A percentile compares a stretch with the other conserved stretches of the same genome.
These are phyloP conservation scores for Blastomyces silverae DNA, from an alignment of 2,329 filamentous ascomycete genomes.

Conservation along the genomic window DNA sequence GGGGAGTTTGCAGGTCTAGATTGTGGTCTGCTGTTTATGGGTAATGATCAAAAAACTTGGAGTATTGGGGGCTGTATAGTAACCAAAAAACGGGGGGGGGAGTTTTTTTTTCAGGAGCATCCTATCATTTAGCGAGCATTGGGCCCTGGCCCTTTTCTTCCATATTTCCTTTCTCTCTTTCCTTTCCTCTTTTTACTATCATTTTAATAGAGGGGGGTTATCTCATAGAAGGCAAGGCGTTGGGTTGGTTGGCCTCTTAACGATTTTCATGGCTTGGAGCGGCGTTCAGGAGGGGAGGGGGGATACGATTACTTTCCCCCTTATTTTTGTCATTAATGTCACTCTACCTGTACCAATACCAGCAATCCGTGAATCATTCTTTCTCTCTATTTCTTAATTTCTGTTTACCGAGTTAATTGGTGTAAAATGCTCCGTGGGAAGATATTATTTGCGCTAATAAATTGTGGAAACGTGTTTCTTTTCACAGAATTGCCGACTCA, in stretches of 20 bases:
- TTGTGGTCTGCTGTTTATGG: too few relatives aligned
- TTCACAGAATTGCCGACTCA: too few relatives aligned
- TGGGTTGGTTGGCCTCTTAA: background rate
- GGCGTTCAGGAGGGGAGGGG: background rate
- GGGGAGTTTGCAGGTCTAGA: background rate
- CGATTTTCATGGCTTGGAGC: background rate
- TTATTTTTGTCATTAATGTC: background rate
- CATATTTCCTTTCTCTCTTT: background rate
- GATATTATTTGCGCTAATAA: too few relatives aligned
- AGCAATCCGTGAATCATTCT: background rate
- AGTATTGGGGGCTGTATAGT: background rate
- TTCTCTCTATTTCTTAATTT: background rate
- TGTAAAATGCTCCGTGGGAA: too few relatives aligned
- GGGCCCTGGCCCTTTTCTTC: background rate
- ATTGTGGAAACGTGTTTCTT: too few relatives aligned
- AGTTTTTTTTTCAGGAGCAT: background rate
- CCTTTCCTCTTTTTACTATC: background rate
- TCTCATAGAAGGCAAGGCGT: background rate
- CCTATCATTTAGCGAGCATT: conserved; percentile 9
- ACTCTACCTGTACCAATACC: background rate
- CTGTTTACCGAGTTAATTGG: background rate
- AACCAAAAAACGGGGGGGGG: background rate
- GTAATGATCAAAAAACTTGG: too few relatives aligned
- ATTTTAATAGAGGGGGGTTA: background rate
- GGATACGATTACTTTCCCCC: background rate